phyloP scores from a whole-genome alignment of 129 eudicot genomes.

The Heracleum sosnowskyi region DNA sequence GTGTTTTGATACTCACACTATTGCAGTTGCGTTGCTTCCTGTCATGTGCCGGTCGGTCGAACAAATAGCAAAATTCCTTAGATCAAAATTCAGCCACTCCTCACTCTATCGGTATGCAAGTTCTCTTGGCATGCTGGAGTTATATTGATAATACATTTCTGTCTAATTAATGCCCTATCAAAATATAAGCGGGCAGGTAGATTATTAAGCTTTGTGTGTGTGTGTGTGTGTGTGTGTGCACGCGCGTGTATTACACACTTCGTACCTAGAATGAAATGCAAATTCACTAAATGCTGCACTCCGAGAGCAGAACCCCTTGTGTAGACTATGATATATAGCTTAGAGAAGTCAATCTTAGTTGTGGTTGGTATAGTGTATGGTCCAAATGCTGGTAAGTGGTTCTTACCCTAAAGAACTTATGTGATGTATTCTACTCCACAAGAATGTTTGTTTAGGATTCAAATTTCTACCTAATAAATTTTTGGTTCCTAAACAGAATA shows the following conservation, averaged over 20 bases:
- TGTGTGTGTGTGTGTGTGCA: background rate
- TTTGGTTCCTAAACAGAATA: background rate
- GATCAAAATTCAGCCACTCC: conserved; percentile 73
- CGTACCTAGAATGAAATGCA: background rate
- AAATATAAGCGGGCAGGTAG: background rate
- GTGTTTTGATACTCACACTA: conserved; percentile 9
- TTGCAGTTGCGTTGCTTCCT: conserved; percentile 88
- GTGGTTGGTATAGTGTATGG: no score
- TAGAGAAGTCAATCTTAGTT: no score
- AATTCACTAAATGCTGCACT: background rate
- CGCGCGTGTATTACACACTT: background rate
- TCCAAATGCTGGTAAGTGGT: no score
- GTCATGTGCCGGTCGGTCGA: conserved; percentile 70
- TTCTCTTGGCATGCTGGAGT: background rate
- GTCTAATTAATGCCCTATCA: background rate
- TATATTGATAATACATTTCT: background rate
- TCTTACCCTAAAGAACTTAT: no score
- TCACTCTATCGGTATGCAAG: conserved; percentile 60
- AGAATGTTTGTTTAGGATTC: background rate
- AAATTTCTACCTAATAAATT: background rate
- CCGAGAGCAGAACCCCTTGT: no score
- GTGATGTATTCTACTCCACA: no score
- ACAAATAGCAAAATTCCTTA: conserved; percentile 68
- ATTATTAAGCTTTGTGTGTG: background rate
- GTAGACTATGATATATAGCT: no score